Evolutionary conservation across 805 yeast genomes (phyloP), one percentile per base, ranked within the genome.

Genomic region (Wickerhamiella sorbophila): DNA sequence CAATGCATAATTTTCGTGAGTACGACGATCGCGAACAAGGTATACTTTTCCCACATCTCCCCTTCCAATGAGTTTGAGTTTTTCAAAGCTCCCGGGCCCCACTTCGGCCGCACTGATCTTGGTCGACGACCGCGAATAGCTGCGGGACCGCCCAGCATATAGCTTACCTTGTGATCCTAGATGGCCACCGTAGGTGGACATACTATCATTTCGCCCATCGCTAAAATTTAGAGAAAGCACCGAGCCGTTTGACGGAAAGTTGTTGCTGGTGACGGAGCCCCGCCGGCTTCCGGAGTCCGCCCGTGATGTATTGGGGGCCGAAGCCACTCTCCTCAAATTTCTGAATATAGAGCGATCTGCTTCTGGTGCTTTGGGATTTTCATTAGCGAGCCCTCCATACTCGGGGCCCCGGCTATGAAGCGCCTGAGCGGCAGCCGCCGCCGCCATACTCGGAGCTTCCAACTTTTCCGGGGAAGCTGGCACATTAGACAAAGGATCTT

Each of bases 21-120:
- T 69, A 31, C 69, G 63, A 56, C 81, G 84, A 52, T 93, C 95
- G 46, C 80, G 72, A 4, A 91, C 99, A 21, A 91, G 64, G 54
- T 83, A 91, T 19, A 91, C 99, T 58, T 85, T 87, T 3, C 99
- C 99, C 31, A 91, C 97, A 55, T 91, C 98, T 44, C 99, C 99
- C 56, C 84, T 84, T 4, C 99, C 99, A 39, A 91, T 64, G n/a
- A 91, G 64, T 51, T 83, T 75, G 41, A 91, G 74, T 57, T 85
- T 88, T 50, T 87, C 95, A 58, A 91, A 91, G 21, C 91, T 80
- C 36, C 74, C 72, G 2, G 94, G 93, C 4, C 79, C 73, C 17
- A 93, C 99, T 54, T 81, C 85, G 8, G 79, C 85, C 47, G 77
- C 79, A 43, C 75, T 69, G 31, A 77, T 70, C 53, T 77, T 82